Evolutionary conservation across 2,329 filamentous ascomycete genomes (phyloP).

Genomic region (Cordyceps farinosa): DNA sequence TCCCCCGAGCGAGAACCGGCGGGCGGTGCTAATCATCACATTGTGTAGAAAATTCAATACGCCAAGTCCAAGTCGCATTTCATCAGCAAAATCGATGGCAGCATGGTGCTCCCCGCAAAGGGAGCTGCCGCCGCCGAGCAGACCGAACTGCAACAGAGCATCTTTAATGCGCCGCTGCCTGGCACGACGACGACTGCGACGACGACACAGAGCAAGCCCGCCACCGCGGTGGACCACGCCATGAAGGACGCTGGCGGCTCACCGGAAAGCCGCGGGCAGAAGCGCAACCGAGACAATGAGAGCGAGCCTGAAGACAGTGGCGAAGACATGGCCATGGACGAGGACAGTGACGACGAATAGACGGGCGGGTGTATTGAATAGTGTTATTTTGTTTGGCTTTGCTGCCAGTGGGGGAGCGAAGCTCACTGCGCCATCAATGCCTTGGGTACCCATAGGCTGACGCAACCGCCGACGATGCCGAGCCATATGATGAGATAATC

Average conservation of each 20-base stretch:
- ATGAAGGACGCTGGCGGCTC: constrained; percentile 48
- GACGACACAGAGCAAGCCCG: constrained; percentile 37
- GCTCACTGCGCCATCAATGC: constrained; percentile 53
- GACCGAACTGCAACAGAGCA: constrained; percentile 73
- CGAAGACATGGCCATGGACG: constrained; percentile 65
- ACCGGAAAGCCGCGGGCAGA: constrained; percentile 59
- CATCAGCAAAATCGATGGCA: constrained; percentile 87
- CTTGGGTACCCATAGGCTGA: constrained; percentile 74
- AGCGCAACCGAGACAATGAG: constrained; percentile 66
- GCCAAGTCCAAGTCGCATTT: constrained; percentile 85
- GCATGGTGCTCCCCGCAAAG: constrained; percentile 67
- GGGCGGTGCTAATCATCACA: background rate
- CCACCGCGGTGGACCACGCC: constrained; percentile 42
- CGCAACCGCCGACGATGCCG: constrained; percentile 76
- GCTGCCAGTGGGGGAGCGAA: background rate
- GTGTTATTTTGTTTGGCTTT: constrained; percentile 11
- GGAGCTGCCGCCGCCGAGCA: constrained; percentile 56
- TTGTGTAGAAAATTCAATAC: constrained; percentile 76
- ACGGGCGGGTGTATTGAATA: constrained; percentile 15
- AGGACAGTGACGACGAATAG: constrained; percentile 70
- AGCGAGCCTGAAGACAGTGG: constrained; percentile 63
- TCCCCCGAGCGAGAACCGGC: background rate
- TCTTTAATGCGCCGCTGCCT: constrained; percentile 67
- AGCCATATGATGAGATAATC: constrained; percentile 86
- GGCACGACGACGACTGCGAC: constrained; percentile 32